Evolutionary conservation across 148 eudicot species (phyloP).

Genomic region (Bassia scoparia): DNA sequence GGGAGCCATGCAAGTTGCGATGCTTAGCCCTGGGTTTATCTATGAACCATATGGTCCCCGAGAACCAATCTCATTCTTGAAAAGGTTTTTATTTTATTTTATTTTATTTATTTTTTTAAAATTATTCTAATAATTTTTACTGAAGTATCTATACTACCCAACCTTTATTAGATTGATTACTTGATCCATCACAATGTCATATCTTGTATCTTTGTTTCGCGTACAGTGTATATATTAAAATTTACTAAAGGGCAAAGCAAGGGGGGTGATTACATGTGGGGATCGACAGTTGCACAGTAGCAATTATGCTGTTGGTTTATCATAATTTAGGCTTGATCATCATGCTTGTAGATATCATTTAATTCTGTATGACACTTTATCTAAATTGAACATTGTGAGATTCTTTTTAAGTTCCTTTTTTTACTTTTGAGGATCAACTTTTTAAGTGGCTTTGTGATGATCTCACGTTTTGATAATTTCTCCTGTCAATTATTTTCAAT

Average conservation of each 20-base stretch:
- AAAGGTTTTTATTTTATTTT: no score
- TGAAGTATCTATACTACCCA: no score
- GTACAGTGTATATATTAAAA: no score
- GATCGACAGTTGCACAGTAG: background rate
- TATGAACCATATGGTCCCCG: conserved; percentile 90
- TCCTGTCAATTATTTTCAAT: background rate
- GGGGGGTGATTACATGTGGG: background rate
- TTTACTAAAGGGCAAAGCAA: background rate
- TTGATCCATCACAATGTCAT: no score
- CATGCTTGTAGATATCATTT: background rate
- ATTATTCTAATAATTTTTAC: no score
- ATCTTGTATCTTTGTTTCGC: no score
- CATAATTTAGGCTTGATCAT: background rate
- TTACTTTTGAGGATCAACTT: no score
- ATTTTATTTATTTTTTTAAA: no score
- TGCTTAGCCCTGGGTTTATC: conserved; percentile 85
- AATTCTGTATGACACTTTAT: background rate
- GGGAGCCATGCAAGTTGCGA: conserved; percentile 72
- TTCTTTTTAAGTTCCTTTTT: background rate
- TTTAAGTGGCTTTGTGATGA: background rate
- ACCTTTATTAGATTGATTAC: no score
- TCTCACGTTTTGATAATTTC: background rate
- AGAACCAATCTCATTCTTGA: conserved; percentile 65
- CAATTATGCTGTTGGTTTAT: background rate
- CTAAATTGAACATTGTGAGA: background rate